Evolutionary conservation across 2,329 filamentous ascomycete genomes (phyloP), one percentile per base, ranked within the genome.

Genomic region (Albophoma yamanashiensis): DNA sequence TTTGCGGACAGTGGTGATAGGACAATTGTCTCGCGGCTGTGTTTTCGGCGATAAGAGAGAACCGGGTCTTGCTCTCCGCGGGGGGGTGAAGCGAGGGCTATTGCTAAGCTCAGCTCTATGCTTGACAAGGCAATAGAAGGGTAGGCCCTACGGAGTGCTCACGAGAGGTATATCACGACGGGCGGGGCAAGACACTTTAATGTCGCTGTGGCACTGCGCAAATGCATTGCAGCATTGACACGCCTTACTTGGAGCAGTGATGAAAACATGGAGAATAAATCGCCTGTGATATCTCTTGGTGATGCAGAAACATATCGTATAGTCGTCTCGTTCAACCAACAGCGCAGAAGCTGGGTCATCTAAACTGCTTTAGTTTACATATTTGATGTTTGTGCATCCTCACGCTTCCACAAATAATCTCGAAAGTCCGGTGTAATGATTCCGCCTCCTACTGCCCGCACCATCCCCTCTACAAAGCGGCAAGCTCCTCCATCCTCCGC

Each of bases 401-500:
- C 17, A 4, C 15, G 14, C 15, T 17, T 1, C 4, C 15, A 27
- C 25, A 31, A 9, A 31, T 8, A 31, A 20, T 20, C 15, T 34
- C 20, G 3, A 31, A 31, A 17, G 12, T 8, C 47, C 2, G 15
- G 25, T 52, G 25, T 31, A 27, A 11, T 20, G 11, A 11, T 20
- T 52, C 47, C 15, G 6, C 15, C 25, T 50, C 47, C n/a, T 34
- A 1, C 45, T 25, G 8, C 12, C 45, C 45, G 2, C 25, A 15
- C 31, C 15, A 12, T 52, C 47, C 27, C n/a, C 27, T 42, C 63
- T 57, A 67, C 47, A 67, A 61, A 47, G 71, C 67, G 59, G 81
- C 89, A 73, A 97, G 76, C 75, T 97, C 93, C 20, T 81, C 85
- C 70, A 97, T 86, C 59, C 94, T 82, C 72, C 88, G 87, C 80